Base-by-base conservation (phyloP, 2,329 filamentous ascomycete species). In the Alternaria incomplexa region DNA sequence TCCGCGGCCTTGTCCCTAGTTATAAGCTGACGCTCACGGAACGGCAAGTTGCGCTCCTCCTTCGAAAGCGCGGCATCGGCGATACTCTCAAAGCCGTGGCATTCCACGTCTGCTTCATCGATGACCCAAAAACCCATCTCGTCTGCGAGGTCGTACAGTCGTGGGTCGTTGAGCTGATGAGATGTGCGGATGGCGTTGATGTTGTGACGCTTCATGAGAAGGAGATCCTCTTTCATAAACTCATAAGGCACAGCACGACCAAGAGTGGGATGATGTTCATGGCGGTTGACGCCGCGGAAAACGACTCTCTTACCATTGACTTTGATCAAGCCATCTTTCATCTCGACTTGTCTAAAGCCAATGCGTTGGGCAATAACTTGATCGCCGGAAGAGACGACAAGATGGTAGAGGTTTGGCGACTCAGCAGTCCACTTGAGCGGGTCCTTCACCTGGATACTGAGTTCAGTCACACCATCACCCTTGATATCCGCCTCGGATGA, bases 381-480 rank as follows among this genome's bases (percentile, higher is more conserved):
- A 8, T 65, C 48, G 3, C 63, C 64, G 11, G 66, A 80, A 5
- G 81, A 77, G 2, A 89, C 79, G 8, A 84, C 78, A 2, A 89
- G 77, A 1, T 82, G 78, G 69, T 91, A 91, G 0, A 91, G 82
- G 52, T 87, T 81, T 0, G 89, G 89, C 0, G 85, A 87, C 73
- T 92, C 90, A 1, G 90, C 90, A 0, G 89, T 90, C 90, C 89
- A 91, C 65, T 90, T 88, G n/a, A 81, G 73, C 0, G 89, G 88
- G n/a, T 85, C 78, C 3, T 79, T 53, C 20, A 91, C 79, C 0
- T 82, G 75, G 1, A 89, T 68, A 8, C 74, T 69, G 44, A 81
- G 69, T 6, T 72, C 70, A 10, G 70, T 68, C 10, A 45, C 48
- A 10, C 55, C 61, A 3, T 51, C 56, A 67, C 73, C 63, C 17